A percentile compares a stretch with the other conserved stretches of the same genome.
Evolutionary conservation across 176 grass and related monocot species (phyloP).

Genomic region (Tuctoria greenei): DNA sequence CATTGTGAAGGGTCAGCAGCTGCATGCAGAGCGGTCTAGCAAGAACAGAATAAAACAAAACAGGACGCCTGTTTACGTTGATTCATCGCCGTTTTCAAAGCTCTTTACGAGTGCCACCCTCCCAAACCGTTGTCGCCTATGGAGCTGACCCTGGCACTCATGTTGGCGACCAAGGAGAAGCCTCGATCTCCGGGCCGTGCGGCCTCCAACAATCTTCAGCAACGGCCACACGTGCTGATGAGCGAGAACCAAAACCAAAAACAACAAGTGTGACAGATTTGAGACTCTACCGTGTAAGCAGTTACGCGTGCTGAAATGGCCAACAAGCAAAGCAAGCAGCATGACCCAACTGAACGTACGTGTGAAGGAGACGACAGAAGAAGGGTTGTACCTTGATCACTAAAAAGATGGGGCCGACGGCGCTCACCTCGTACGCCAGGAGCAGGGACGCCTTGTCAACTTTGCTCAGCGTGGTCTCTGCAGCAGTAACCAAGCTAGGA

Average conservation of each 20-base stretch:
- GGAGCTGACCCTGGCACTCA: slow-evolving; percentile 81
- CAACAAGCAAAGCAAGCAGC: neutral
- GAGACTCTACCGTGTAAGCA: neutral
- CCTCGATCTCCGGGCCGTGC: slow-evolving; percentile 48
- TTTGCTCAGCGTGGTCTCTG: slow-evolving; percentile 83
- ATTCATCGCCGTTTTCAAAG: slow-evolving; percentile 86
- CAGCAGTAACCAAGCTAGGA: too few relatives aligned
- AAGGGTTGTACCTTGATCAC: slow-evolving; percentile 65
- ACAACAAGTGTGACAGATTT: neutral
- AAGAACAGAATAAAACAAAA: neutral
- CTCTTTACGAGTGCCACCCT: slow-evolving; percentile 90
- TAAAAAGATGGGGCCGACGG: slow-evolving; percentile 64
- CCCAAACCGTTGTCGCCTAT: slow-evolving; percentile 81
- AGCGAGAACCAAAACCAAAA: neutral
- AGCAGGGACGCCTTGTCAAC: slow-evolving; percentile 78
- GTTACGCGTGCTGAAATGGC: too few relatives aligned
- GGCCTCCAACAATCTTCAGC: slow-evolving; percentile 54
- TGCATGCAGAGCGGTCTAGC: neutral
- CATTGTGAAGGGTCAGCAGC: neutral
- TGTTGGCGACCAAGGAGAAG: slow-evolving; percentile 65
- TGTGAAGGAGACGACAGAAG: too few relatives aligned
- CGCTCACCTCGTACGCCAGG: slow-evolving; percentile 78
- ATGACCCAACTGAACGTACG: too few relatives aligned
- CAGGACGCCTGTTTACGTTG: too few relatives aligned
- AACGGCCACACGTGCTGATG: slow-evolving; percentile 73